Evolutionary conservation across 2,329 filamentous ascomycete species (phyloP), one percentile per base, ranked within the genome.

Genomic region (Hypoxylon sp.): DNA sequence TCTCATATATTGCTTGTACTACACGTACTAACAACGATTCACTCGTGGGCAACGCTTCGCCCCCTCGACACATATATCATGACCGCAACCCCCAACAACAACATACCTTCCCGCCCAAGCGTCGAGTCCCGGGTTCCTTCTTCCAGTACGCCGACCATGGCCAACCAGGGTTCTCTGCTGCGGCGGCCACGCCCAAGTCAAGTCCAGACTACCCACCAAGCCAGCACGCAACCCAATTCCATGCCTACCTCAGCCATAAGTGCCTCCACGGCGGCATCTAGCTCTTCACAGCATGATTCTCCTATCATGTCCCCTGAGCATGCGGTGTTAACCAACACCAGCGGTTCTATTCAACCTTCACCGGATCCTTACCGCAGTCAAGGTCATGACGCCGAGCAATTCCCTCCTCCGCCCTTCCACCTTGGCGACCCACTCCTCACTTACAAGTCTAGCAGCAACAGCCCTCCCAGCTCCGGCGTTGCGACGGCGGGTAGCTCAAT

Each of bases 371-470:
- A 86, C 58, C 84, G 85, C 17, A 86, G 85, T 41, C 83, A 85
- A 67, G 86, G 85, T 36, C 82, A 84, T 68, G 86, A 87, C 46
- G 80, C 85, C 60, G 87, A 88, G 57, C 80, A 84, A 34, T 83
- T 82, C 57, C 77, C 83, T 23, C 76, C 85, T 2, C 80, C 85
- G 10, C 86, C 86, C 60, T 87, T 94, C 68, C 87, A 91, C 74
- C 86, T 96, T 48, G 91, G 92, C 34, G 93, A 95, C 72, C 85
- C 92, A n/a, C 83, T 91, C 49, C 80, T 93, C 68, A 82, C 85
- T 59, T 84, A 83, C 71, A 86, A 87, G 72, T 85, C 87, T 5
- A 90, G 89, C 75, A 90, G 89, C 75, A 81, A 82, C 68, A 89
- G 83, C 72, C 90, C 91, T 5, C 87, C 93, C 75, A 87, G 86